phyloP scores from a whole-genome alignment of 345 rosid genomes.

The Gossypium raimondii region DNA sequence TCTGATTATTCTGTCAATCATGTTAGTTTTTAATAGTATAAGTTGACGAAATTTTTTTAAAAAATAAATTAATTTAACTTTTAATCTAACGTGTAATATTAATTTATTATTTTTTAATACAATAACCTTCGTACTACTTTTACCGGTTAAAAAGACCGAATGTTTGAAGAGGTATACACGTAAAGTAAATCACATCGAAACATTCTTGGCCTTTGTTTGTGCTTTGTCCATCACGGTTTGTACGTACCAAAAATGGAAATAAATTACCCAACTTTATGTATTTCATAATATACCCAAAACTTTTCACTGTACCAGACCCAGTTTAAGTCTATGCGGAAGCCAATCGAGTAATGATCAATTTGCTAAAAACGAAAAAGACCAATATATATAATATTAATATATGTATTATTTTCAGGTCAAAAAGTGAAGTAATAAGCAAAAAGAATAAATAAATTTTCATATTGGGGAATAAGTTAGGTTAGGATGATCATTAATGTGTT shows the following conservation, averaged over 20 bases:
- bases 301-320: background rate
- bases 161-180: background rate
- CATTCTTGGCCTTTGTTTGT: conserved; percentile 14
- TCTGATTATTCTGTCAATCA: too few relatives aligned
- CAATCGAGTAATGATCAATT: background rate
- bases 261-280: background rate
- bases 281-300: too few relatives aligned
- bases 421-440: background rate
- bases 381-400: too few relatives aligned
- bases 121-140: too few relatives aligned
- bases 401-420: background rate
- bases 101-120: too few relatives aligned
- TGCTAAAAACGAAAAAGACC: too few relatives aligned
- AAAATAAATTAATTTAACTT: too few relatives aligned
- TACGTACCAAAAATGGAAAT: background rate
- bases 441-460: too few relatives aligned
- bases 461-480: too few relatives aligned
- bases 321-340: background rate
- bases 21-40: too few relatives aligned
- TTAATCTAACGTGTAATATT: fast-evolving
- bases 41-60: fast-evolving
- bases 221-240: conserved; percentile 11
- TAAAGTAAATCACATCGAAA: background rate
- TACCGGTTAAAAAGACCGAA: too few relatives aligned
- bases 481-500: too few relatives aligned